Evolutionary conservation across 768 basidiomycete species (phyloP), one percentile per base, ranked within the genome.

Genomic region (Pisolithus tinctorius): DNA sequence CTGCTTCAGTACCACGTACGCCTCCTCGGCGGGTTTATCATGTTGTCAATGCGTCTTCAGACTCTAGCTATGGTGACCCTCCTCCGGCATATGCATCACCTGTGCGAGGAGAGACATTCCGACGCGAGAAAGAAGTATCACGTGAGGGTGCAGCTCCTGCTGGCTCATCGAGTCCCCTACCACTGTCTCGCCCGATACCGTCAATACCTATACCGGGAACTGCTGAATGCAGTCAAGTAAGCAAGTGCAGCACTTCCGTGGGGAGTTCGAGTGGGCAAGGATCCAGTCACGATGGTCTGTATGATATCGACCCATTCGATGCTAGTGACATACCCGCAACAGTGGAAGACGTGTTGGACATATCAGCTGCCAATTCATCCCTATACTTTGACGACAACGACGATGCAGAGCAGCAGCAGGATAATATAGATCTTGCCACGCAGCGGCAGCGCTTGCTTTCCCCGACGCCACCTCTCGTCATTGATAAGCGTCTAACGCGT

Each of bases 21-120:
- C 73, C 75, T 13, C 70, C 74, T 2, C 65, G 68, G 47, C 62
- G 75, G 45, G 56, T 69, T 16, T 74, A 72, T 47, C 74, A 75
- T 41, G 59, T 79, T 47, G 62, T 62, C 4, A 79, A 80, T 55
- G 66, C 63, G 2, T 65, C 68, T 14, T 54, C 69, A 29, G 59
- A 61, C 39, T 63, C 54, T 53, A 34, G 34, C 14, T 52, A 63
- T 57, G 8, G 38, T 25, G 72, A 77, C 4, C 76, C 77, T 6
- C 79, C 78, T 0, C 77, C 79, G 3, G 75, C 79, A 2, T 79
- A 79, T 40, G 61, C 20, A 27, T 72, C 66, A 0, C 62, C 63
- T 34, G 27, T 47, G 14, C 52, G 49, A 48, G 50, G 41, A 13
- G 43, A 38, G 42, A 25, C 36, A 14, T 31, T 34, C 27, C 48